phyloP scores from a whole-genome alignment of 352 stramenopile genomes.

The Pythium sukuiense region DNA sequence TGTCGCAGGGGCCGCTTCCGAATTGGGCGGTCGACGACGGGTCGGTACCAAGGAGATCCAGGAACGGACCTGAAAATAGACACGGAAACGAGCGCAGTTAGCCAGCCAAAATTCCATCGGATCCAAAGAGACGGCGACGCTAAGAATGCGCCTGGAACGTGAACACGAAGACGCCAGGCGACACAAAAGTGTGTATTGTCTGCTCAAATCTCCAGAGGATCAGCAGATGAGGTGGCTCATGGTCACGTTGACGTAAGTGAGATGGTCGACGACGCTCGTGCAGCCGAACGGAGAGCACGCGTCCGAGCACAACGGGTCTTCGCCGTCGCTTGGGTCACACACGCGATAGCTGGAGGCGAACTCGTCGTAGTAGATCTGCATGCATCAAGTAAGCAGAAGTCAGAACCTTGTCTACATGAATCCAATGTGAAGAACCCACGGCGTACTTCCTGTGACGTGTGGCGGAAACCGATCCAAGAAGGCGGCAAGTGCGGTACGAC shows the following conservation, averaged over 20 bases:
- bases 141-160: conserved; percentile 2
- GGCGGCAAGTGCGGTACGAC: conserved; percentile 76
- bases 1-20: not conserved
- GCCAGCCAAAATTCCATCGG: conserved; percentile 1
- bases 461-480: conserved; percentile 73
- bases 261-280: conserved; percentile 82
- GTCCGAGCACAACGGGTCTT: conserved; percentile 71
- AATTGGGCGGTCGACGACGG: conserved; percentile 2
- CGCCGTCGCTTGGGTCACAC: conserved; percentile 55
- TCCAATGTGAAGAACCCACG: not conserved
- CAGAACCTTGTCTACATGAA: not conserved
- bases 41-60: not conserved
- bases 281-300: conserved; percentile 72
- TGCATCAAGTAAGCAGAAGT: not conserved
- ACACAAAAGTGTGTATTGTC: conserved; percentile 1
- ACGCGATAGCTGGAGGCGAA: conserved; percentile 62
- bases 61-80: conserved; percentile 19
- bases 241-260: conserved; percentile 87
- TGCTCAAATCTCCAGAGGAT: conserved; percentile 2
- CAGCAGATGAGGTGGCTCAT: conserved; percentile 88
- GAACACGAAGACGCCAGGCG: conserved; percentile 4
- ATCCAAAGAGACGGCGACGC: conserved; percentile 1
- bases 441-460: conserved; percentile 70
- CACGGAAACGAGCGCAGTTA: conserved; percentile 7
- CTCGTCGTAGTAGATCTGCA: conserved; percentile 81